Conservation (phyloP, 169 alveolate species). For the Cryptosporidium canis region DNA sequence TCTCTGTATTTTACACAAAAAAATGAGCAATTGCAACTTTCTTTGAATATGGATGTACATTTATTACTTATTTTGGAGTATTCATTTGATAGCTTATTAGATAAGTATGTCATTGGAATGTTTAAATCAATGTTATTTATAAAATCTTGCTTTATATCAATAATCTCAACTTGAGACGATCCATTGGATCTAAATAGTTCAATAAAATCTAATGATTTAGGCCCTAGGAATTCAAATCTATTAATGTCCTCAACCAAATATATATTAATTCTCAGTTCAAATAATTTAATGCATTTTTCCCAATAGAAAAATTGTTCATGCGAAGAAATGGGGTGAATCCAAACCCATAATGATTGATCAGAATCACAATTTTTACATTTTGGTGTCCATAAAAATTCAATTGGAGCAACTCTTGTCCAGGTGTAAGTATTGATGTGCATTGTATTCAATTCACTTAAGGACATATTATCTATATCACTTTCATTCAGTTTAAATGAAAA, state of each 20-base stretch:
- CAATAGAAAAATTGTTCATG: slow-evolving; percentile 22
- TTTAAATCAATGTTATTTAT: slow-evolving; percentile 1
- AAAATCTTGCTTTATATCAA: background rate
- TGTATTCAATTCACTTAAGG: background rate
- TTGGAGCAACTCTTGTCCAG: slow-evolving; percentile 67
- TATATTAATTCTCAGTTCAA: background rate
- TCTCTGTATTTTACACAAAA: slow-evolving; percentile 19
- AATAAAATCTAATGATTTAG: slow-evolving; percentile 18
- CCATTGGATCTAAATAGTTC: background rate
- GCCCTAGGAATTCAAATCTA: slow-evolving; percentile 45
- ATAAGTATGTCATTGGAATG: slow-evolving; percentile 1
- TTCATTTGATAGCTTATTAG: background rate
- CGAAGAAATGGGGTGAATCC: slow-evolving; percentile 69
- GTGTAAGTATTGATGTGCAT: background rate
- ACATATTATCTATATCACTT: background rate
- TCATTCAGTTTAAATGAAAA: slow-evolving; percentile 19
- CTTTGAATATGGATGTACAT: background rate
- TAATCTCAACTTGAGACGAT: background rate
- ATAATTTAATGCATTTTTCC: slow-evolving; percentile 30
- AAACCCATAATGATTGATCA: slow-evolving; percentile 40
- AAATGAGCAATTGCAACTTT: background rate
- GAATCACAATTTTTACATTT: slow-evolving; percentile 26
- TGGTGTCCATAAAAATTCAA: slow-evolving; percentile 49
- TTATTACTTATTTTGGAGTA: background rate
- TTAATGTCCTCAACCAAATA: slow-evolving; percentile 36